Evolutionary conservation across 2,329 filamentous ascomycete species (phyloP), one percentile per base, ranked within the genome.

Genomic region (Massarina eburnea): DNA sequence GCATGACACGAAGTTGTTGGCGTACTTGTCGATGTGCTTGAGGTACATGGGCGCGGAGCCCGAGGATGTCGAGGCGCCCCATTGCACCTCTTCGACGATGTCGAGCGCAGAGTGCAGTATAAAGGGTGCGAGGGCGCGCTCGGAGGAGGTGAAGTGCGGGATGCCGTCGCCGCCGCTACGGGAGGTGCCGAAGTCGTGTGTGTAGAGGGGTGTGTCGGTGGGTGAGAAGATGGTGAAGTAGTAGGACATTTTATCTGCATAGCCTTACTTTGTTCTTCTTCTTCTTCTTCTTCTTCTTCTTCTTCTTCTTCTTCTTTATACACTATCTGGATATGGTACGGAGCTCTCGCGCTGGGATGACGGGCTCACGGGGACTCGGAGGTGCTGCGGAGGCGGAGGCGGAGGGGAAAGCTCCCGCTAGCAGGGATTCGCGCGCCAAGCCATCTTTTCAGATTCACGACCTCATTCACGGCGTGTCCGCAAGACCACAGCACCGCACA

Each of bases 171-270:
- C 92, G 74, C 92, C 91, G 61, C 91, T 87, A 73, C 96, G 96
- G 32, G 90, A 95, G 30, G 92, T 96, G 62, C 94, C 94, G 70
- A 99, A 99, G 68, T 96, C 91, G 73, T 95, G 84, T 75, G 95
- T 92, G 76, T 97, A 99, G 58, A 99, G 82, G 26, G 94, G 92
- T 67, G 92, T 95, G 77, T 99, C 94, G 62, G 90, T 89, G 18
- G 91, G 95, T 66, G 91, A 94, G 71, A 99, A 84, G 59, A 99
- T 96, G 67, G 89, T 89, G 75, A 99, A 97, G 78, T 96, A 96
- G 80, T 97, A 99, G 49, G 91, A 96, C 94, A 97, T 97, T 30
- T 30, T 30, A n/a, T n/a, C n/a, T 21, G 12, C 6, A 8, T 12
- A 20, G 38, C 34, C 18, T 27, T 41, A 35, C 35, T 30, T 36